Percentiles rank a stretch among this genome's conserved stretches.
Evolutionary conservation across 352 stramenopile species (phyloP).

Genomic region (Saprolegnia diclina): DNA sequence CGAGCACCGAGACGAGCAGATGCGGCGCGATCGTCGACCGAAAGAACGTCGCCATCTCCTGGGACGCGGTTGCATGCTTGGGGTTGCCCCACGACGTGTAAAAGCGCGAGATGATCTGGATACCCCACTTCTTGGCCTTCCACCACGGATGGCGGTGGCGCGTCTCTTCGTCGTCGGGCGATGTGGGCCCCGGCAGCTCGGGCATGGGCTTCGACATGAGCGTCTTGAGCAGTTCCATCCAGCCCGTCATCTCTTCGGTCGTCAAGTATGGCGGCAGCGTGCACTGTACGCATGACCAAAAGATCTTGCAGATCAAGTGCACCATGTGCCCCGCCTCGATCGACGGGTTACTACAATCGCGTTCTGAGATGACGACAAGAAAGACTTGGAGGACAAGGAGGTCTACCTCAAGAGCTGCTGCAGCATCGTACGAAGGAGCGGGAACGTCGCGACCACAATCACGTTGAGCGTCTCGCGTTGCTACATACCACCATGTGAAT

Average conservation of each 20-base stretch:
- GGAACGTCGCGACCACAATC: slow-evolving; percentile 90
- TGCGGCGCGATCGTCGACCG: slow-evolving; percentile 18
- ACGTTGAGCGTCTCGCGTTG: slow-evolving; percentile 85
- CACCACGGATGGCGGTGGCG: slow-evolving; percentile 73
- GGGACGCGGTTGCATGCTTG: slow-evolving; percentile 22
- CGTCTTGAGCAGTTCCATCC: slow-evolving; percentile 51
- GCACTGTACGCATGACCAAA: slow-evolving; percentile 85
- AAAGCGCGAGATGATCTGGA: slow-evolving; percentile 78
- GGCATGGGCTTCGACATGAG: slow-evolving; percentile 59
- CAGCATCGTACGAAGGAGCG: slow-evolving; percentile 90
- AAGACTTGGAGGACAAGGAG: no score
- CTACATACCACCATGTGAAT: slow-evolving; percentile 21
- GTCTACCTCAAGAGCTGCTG: slow-evolving; percentile 57
- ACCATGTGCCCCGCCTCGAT: slow-evolving; percentile 93
- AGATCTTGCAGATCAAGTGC: slow-evolving; percentile 85
- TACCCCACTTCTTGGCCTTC: slow-evolving; percentile 89
- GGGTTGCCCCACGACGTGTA: slow-evolving; percentile 80
- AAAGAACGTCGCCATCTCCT: slow-evolving; percentile 19
- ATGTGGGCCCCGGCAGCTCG: slow-evolving; percentile 39
- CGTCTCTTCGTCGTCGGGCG: slow-evolving; percentile 59
- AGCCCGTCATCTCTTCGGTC: slow-evolving; percentile 53
- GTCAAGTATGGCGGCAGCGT: slow-evolving; percentile 52
- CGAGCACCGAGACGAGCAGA: slow-evolving; percentile 32
- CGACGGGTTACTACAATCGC: slow-evolving; percentile 74
- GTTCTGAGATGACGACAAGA: no score